Evolutionary conservation across 306 rosid species (phyloP), one percentile per base, ranked within the genome.

Genomic region (Alnus glutinosa): DNA sequence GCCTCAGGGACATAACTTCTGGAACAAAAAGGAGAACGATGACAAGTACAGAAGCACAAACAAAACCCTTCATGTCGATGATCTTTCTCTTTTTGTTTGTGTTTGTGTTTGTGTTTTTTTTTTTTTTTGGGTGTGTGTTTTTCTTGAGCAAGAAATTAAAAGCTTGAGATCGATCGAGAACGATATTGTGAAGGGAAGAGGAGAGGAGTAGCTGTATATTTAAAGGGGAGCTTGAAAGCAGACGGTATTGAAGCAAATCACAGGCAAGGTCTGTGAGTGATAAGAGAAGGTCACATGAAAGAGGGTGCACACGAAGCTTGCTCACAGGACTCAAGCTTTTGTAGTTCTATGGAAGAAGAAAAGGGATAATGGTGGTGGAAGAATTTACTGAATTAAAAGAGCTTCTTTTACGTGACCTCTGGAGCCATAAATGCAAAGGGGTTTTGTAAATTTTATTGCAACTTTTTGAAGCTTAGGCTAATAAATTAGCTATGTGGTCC

Each of bases 171-270:
- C 28, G 28, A 23, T 23, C 28, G 28, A 23, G 28, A 18, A 18
- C 16, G 30, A 30, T 52, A 77, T 9, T 75, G 57, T 19, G 73
- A 39, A 71, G 7, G 62, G 58, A 23, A 39, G 57, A 5, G 5
- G 4, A 58, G 32, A 86, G 66, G 55, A 76, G 62, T 23, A 61
- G 81, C 19, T 36, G 64, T 19, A 77, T 77, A 80, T 70, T 64
- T 83, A 81, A 58, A 82, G 59, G 14, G 37, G 51, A 14, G 14
- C 10, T 11, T 1, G 46, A 15, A 34, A 61, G 67, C 28, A 13
- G 64, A 55, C 34, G 79, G 82, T 75, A 90, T 86, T 92, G 95
- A 89, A 90, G 83, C 88, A 75, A 71, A 75, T 93, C 98, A 89
- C 98, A 93, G 88, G 89, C 84, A 79, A 81, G 58, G 71, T 68